Evolutionary conservation across 2,329 filamentous ascomycete genomes (phyloP).

Genomic region (Monosporascus sp.): DNA sequence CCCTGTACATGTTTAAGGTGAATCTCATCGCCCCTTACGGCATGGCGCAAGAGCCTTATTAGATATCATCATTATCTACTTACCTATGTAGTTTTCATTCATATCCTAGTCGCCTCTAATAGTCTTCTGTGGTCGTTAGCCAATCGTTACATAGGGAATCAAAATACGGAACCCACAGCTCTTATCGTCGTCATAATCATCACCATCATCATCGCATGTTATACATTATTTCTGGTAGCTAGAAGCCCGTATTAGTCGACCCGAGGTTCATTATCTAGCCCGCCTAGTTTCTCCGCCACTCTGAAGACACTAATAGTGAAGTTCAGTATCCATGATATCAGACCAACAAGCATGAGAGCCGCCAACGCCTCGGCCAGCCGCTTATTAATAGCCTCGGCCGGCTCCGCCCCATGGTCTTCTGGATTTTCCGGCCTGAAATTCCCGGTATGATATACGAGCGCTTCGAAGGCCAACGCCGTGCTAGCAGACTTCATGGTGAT

Average conservation of each 20-base stretch:
- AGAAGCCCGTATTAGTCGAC: conserved; percentile 2
- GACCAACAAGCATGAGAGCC: conserved; percentile 71
- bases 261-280: conserved; percentile 40
- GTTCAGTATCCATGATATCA: conserved; percentile 86
- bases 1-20: too few relatives aligned
- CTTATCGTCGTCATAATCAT: background rate
- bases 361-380: conserved; percentile 65
- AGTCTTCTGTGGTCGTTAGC: too few relatives aligned
- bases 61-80: too few relatives aligned
- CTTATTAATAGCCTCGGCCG: conserved; percentile 50
- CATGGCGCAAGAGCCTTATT: too few relatives aligned
- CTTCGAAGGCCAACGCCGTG: conserved; percentile 81
- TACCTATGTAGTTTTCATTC: too few relatives aligned
- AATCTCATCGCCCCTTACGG: too few relatives aligned
- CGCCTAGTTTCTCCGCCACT: conserved; percentile 56
- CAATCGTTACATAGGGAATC: too few relatives aligned
- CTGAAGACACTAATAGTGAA: conserved; percentile 82
- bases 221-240: conserved; percentile 1
- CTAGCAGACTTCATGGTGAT: conserved; percentile 97
- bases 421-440: conserved; percentile 22
- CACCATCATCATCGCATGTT: conserved; percentile 2
- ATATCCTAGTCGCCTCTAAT: too few relatives aligned
- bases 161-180: too few relatives aligned
- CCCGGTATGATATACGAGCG: conserved; percentile 56
- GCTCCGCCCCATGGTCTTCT: conserved; percentile 22